Base-by-base conservation (phyloP, 2,329 filamentous ascomycete genomes). In the Colletotrichum sansevieriae region DNA sequence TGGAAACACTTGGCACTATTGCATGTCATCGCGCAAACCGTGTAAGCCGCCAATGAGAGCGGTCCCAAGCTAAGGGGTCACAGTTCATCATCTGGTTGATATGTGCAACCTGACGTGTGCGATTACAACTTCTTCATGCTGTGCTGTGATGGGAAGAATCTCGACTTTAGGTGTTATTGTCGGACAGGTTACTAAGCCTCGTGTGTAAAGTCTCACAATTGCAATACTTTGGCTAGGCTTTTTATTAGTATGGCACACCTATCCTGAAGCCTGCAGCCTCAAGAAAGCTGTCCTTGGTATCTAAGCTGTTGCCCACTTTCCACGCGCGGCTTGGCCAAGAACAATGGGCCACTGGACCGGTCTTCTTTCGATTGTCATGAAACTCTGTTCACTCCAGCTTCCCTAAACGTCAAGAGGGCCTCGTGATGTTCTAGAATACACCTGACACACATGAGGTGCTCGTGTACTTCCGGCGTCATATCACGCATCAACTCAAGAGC, bases 1-100 rank as follows among this genome's bases (percentile, higher is more conserved):
- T 25, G 13, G 12, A 7, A 29, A 57, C 22, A 51, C 59, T 67
- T 67, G 64, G 64, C 52, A 64, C 44, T 44, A 54, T 44, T 54
- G 37, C 51, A 12, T 41, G 12, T 52, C 47, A 41, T 52, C 47
- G 25, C 46, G 20, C 37, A 37, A 35, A 18, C 56, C 63, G 52
- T 66, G 49, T n/a, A 46, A 63, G 12, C 22, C 13, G 20, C 29
- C 49, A 35, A 37, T 3, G 35, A n/a, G 18, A 33, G 39, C 57
- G 22, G 46, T 52, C 46, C 47, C 56, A 37, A 25, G 20, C 47
- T 8, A 15, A 58, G 44, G 20, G 18, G 37, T 12, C 29, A 44
- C 22, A 13, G 39, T 35, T 41, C 15, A 41, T 41, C 33, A 55
- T n/a, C 52, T 6, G 33, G 15, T 18, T 11, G 18, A n/a, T 33